A percentile compares a stretch with the other conserved stretches of the same genome.
phyloP scores from a whole-genome alignment of 805 yeast species.

The Yarrowia sp. region DNA sequence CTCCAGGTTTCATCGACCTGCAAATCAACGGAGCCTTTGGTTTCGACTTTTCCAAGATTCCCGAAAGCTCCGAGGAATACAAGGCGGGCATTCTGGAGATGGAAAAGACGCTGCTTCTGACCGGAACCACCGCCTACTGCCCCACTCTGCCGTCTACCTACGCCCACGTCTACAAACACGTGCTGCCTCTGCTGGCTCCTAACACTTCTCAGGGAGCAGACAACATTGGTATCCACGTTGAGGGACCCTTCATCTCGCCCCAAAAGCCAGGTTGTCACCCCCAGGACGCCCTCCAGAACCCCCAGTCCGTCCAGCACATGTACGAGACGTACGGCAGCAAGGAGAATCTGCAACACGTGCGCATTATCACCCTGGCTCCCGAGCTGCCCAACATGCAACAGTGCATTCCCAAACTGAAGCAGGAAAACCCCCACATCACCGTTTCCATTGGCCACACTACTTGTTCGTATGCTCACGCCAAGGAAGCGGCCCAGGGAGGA shows the following conservation, averaged over 20 bases:
- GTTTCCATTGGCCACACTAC: conserved; percentile 50
- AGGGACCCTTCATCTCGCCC: conserved; percentile 55
- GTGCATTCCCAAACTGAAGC: conserved; percentile 41
- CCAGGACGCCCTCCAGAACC: conserved; percentile 45
- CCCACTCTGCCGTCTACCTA: conserved; percentile 56
- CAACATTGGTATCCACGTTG: conserved; percentile 54
- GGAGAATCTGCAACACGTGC: conserved; percentile 39
- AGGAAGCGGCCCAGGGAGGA: conserved; percentile 49
- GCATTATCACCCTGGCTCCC: conserved; percentile 52
- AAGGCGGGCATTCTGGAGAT: conserved; percentile 29
- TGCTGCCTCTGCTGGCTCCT: conserved; percentile 45
- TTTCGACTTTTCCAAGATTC: conserved; percentile 46
- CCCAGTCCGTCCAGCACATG: conserved; percentile 35
- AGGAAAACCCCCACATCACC: conserved; percentile 37
- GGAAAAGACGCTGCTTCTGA: conserved; percentile 39
- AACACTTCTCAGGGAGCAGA: conserved; percentile 36
- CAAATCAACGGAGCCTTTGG: conserved; percentile 60
- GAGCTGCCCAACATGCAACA: conserved; percentile 48
- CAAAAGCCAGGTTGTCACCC: conserved; percentile 53
- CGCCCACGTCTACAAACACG: conserved; percentile 48
- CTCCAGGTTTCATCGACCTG: conserved; percentile 57
- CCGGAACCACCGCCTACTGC: conserved; percentile 55
- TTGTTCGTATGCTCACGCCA: conserved; percentile 38
- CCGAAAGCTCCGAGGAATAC: conserved; percentile 32
- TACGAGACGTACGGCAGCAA: conserved; percentile 43